Conservation (phyloP, 169 alveolate species). For the Theileria orientalis region DNA sequence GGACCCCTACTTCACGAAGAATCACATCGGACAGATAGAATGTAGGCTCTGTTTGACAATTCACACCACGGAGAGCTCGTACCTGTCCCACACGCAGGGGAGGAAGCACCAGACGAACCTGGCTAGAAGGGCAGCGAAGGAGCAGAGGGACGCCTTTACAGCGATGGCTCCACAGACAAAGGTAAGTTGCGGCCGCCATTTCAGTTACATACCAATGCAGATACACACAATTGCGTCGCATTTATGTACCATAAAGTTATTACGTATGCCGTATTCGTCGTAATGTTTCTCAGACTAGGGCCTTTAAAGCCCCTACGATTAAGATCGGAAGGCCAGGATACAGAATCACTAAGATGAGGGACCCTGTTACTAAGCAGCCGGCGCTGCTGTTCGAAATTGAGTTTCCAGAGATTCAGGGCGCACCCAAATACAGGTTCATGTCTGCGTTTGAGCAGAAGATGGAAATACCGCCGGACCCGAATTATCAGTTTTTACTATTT, state of each 20-base stretch:
- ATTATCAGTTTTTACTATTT: slow-evolving; percentile 93
- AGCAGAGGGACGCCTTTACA: slow-evolving; percentile 81
- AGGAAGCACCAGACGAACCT: slow-evolving; percentile 95
- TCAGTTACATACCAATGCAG: too few relatives aligned
- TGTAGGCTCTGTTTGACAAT: slow-evolving; percentile 96
- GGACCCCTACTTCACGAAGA: slow-evolving; percentile 95
- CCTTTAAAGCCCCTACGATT: slow-evolving; percentile 67
- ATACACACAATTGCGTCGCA: too few relatives aligned
- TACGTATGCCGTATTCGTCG: too few relatives aligned
- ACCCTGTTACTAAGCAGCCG: slow-evolving; percentile 89
- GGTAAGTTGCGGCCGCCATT: neutral
- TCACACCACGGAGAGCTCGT: slow-evolving; percentile 97
- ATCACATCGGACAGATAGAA: slow-evolving; percentile 90
- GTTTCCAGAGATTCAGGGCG: slow-evolving; percentile 89
- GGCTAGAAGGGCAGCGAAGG: slow-evolving; percentile 93
- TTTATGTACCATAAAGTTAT: too few relatives aligned
- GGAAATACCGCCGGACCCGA: slow-evolving; percentile 87
- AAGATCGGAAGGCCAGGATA: slow-evolving; percentile 98
- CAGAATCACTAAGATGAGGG: slow-evolving; percentile 91
- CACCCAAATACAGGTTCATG: slow-evolving; percentile 93
- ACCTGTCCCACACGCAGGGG: slow-evolving; percentile 98
- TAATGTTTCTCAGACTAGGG: slow-evolving; percentile 37
- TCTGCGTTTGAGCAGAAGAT: slow-evolving; percentile 94
- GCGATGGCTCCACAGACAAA: slow-evolving; percentile 80
- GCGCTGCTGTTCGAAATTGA: slow-evolving; percentile 94